Evolutionary conservation across 495 filamentous ascomycete species (phyloP).

Genomic region (Penicillium fimorum): DNA sequence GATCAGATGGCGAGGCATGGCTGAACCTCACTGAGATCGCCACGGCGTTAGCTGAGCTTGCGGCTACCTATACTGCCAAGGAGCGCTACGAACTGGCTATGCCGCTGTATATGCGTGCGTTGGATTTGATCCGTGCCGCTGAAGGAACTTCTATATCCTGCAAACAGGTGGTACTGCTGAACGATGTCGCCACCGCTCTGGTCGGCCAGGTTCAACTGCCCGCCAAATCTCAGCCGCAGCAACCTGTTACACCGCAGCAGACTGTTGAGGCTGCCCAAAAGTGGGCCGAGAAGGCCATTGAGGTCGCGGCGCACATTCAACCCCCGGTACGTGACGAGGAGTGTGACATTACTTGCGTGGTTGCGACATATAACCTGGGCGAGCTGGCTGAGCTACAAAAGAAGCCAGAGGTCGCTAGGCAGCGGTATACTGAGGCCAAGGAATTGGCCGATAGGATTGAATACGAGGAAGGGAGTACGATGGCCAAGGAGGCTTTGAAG

Average conservation of each 20-base stretch:
- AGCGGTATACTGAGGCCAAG: slow-evolving; percentile 57
- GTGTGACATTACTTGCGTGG: slow-evolving; percentile 82
- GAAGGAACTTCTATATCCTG: slow-evolving; percentile 54
- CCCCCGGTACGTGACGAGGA: slow-evolving; percentile 66
- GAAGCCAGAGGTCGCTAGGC: slow-evolving; percentile 58
- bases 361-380: slow-evolving; percentile 81
- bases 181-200: slow-evolving; percentile 35
- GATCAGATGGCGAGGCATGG: slow-evolving; percentile 62
- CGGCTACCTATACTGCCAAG: slow-evolving; percentile 64
- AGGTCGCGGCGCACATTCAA: slow-evolving; percentile 54
- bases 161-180: slow-evolving; percentile 65
- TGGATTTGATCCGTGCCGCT: slow-evolving; percentile 51
- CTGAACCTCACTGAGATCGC: slow-evolving; percentile 70
- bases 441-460: slow-evolving; percentile 60
- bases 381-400: slow-evolving; percentile 74
- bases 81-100: slow-evolving; percentile 73
- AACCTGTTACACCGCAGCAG: slow-evolving; percentile 41
- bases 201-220: slow-evolving; percentile 31
- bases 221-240: slow-evolving; percentile 45
- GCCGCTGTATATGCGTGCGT: slow-evolving; percentile 83
- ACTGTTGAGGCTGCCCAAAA: slow-evolving; percentile 59
- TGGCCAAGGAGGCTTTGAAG: slow-evolving; percentile 49
- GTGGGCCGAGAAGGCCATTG: slow-evolving; percentile 76
- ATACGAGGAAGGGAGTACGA: slow-evolving; percentile 60
- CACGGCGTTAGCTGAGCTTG: slow-evolving; percentile 67